These are phyloP conservation scores for Talaromyces liani DNA, from an alignment of 495 filamentous ascomycete genomes.

Conservation along the genomic window DNA sequence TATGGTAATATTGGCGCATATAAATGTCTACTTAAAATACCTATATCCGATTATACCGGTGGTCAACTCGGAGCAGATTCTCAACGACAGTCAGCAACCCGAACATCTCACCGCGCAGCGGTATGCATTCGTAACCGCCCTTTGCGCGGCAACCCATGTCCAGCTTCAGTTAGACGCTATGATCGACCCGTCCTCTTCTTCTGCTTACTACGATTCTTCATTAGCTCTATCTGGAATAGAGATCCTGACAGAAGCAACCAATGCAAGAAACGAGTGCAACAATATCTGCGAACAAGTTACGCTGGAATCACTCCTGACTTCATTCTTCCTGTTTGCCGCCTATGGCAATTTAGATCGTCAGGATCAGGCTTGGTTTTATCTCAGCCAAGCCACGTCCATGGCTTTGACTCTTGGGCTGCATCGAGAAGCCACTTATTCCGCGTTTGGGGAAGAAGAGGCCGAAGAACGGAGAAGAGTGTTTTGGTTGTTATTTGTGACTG, in stretches of 20 bases:
- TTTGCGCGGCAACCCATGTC: constrained; percentile 81
- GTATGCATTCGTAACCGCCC: constrained; percentile 70
- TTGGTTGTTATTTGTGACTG: constrained; percentile 57
- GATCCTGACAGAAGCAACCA: constrained; percentile 67
- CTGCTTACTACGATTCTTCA: constrained; percentile 42
- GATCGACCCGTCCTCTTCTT: constrained; percentile 40
- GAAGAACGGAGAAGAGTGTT: constrained; percentile 51
- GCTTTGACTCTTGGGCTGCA: constrained; percentile 53
- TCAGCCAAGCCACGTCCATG: constrained; percentile 55
- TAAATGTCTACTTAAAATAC: constrained; percentile 44
- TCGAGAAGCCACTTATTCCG: constrained; percentile 45
- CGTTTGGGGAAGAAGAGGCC: constrained; percentile 35
- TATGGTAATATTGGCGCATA: constrained; percentile 32
- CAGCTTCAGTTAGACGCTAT: constrained; percentile 57
- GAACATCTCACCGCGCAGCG: constrained; percentile 50
- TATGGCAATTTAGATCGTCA: constrained; percentile 58
- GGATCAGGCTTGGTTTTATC: constrained; percentile 52
- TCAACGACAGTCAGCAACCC: constrained; percentile 57
- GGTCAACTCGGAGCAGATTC: constrained; percentile 59
- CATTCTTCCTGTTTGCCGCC: constrained; percentile 73
- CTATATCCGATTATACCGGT: constrained; percentile 82
- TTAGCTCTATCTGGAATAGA: constrained; percentile 33
- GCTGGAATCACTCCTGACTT: constrained; percentile 61
- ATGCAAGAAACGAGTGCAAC: constrained; percentile 68
- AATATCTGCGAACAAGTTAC: constrained; percentile 58